Evolutionary conservation across 805 yeast species (phyloP).

Genomic region (Monosporozyma solicola): DNA sequence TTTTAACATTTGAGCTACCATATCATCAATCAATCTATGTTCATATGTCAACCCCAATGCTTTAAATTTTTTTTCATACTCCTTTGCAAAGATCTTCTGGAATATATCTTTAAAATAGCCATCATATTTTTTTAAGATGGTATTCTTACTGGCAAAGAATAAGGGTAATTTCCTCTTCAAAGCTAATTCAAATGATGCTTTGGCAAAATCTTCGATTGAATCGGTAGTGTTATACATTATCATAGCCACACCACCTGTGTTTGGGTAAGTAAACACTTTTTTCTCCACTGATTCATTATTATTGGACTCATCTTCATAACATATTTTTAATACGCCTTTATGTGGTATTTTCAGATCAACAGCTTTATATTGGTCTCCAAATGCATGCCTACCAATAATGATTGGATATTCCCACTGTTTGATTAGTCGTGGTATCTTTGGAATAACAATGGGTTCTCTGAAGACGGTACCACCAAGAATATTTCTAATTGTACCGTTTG

Average conservation of each 20-base stretch:
- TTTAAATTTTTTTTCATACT: constrained; percentile 65
- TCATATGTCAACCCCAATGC: constrained; percentile 83
- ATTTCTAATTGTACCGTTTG: constrained; percentile 94
- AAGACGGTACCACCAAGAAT: constrained; percentile 93
- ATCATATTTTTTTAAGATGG: constrained; percentile 86
- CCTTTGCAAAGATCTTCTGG: constrained; percentile 62
- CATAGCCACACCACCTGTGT: constrained; percentile 56
- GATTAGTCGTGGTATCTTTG: constrained; percentile 75
- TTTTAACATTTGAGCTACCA: constrained; percentile 98
- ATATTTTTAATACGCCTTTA: constrained; percentile 61
- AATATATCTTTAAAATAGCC: constrained; percentile 92
- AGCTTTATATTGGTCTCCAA: constrained; percentile 94
- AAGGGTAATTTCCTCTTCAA: constrained; percentile 66
- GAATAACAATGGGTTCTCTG: constrained; percentile 91
- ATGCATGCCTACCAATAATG: constrained; percentile 95
- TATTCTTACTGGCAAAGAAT: constrained; percentile 85
- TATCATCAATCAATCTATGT: constrained; percentile 92
- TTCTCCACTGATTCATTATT: constrained; percentile 21
- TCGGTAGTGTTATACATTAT: constrained; percentile 95
- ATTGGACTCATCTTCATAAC: constrained; percentile 68
- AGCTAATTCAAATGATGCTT: constrained; percentile 82
- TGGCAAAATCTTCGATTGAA: constrained; percentile 86
- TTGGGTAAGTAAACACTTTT: constrained; percentile 42
- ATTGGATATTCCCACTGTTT: constrained; percentile 93
- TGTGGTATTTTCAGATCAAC: constrained; percentile 75